Evolutionary conservation across 75 land plant species (phyloP).

Genomic region (Cunninghamia lanceolata): DNA sequence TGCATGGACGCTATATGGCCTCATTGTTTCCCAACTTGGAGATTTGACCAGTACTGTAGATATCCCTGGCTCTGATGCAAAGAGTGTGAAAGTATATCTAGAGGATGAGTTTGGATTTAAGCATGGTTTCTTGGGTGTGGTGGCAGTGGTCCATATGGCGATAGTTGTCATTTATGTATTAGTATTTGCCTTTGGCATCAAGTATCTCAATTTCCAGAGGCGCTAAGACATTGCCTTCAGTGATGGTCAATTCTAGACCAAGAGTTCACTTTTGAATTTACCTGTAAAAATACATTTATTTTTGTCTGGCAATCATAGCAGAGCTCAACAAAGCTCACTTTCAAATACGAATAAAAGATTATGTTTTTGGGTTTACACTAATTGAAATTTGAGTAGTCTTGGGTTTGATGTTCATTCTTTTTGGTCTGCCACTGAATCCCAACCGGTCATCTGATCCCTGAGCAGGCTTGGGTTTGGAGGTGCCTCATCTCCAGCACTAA

Average conservation of each 20-base stretch:
- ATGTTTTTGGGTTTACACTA: not conserved
- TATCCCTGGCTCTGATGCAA: conserved; percentile 11
- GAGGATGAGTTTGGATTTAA: conserved; percentile 42
- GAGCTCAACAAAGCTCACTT: not conserved
- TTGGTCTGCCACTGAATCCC: not conserved
- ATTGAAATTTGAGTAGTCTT: not conserved
- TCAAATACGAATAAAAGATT: not conserved
- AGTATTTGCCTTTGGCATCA: conserved; percentile 64
- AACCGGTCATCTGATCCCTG: not conserved
- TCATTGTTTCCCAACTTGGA: conserved; percentile 67
- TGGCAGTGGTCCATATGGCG: conserved; percentile 42
- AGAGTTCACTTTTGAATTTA: not conserved
- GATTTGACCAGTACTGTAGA: conserved; percentile 20
- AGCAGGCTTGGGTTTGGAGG: not conserved
- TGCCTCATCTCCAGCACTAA: not conserved
- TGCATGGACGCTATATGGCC: conserved; percentile 75
- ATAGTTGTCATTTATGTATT: conserved; percentile 46
- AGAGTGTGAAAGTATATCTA: conserved; percentile 42
- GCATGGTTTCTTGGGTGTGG: conserved; percentile 46
- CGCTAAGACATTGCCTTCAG: conserved; percentile 27
- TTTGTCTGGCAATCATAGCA: not conserved
- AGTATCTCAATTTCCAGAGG: conserved; percentile 69
- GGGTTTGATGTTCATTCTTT: not conserved
- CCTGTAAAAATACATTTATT: not conserved
- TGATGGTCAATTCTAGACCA: not conserved